Evolutionary conservation across 2,329 filamentous ascomycete genomes (phyloP).

Genomic region (Aspergillus flavus): DNA sequence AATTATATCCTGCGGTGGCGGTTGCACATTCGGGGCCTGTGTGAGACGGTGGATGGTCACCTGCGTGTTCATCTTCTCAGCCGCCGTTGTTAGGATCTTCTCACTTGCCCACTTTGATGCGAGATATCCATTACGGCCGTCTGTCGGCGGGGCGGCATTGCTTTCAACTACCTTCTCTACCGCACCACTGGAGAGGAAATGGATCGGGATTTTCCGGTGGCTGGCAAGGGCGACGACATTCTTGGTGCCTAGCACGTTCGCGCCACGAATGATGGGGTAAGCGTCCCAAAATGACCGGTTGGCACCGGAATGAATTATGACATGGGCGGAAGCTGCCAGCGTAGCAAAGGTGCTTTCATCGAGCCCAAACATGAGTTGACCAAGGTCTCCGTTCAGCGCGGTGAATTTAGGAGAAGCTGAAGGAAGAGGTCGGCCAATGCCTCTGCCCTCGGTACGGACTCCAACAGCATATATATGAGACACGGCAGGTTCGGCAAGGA

Average conservation of each 20-base stretch:
- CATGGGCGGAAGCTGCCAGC: not conserved
- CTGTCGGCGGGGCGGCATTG: not conserved
- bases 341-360: not conserved
- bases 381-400: not conserved
- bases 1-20: too few relatives aligned
- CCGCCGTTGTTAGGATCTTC: not conserved
- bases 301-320: not conserved
- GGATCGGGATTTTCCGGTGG: not conserved
- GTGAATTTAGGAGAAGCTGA: not conserved
- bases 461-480: not conserved
- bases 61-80: not conserved
- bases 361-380: not conserved
- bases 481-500: not conserved
- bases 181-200: not conserved
- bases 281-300: not conserved
- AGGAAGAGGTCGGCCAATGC: not conserved
- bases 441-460: not conserved
- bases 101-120: not conserved
- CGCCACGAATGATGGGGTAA: not conserved
- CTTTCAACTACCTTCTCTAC: not conserved
- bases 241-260: not conserved
- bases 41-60: not conserved
- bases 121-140: not conserved
- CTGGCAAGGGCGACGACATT: not conserved
- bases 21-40: not conserved